These are phyloP conservation scores for Astrothelium subdiscretum DNA, from an alignment of 495 filamentous ascomycete species.

Conservation along the genomic window DNA sequence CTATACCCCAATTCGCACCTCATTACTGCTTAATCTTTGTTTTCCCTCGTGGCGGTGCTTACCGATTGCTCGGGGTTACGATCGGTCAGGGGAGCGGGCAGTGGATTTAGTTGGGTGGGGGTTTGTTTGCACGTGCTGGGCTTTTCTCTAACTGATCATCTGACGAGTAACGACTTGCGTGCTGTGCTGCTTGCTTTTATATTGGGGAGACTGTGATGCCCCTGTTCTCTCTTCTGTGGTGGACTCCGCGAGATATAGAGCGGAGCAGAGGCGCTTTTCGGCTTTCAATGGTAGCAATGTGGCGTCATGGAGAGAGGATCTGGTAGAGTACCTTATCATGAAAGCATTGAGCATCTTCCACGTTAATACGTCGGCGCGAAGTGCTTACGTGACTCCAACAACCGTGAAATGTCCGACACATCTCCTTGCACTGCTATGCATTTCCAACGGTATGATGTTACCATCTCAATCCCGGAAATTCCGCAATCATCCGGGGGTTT, in stretches of 20 bases:
- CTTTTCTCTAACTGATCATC: no score
- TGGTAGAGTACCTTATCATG: background rate
- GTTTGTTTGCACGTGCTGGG: background rate
- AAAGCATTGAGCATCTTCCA: background rate
- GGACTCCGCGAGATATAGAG: slow-evolving; percentile 1
- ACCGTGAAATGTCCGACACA: no score
- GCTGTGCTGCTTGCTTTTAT: background rate
- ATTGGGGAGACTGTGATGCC: no score
- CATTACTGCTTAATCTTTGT: background rate
- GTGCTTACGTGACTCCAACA: background rate
- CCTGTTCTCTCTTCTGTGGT: background rate
- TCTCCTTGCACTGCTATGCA: no score
- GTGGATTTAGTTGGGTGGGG: background rate
- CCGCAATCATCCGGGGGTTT: no score
- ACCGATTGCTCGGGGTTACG: background rate
- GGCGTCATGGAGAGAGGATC: background rate
- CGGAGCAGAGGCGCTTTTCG: background rate
- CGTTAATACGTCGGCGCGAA: background rate
- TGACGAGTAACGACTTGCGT: no score
- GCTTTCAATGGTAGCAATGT: background rate
- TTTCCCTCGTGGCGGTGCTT: background rate
- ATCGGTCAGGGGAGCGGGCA: background rate
- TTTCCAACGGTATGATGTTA: no score
- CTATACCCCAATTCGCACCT: background rate
- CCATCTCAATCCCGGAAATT: background rate